These are phyloP conservation scores for Amniculicola lignicola DNA, from an alignment of 495 filamentous ascomycete genomes.

Conservation along the genomic window DNA sequence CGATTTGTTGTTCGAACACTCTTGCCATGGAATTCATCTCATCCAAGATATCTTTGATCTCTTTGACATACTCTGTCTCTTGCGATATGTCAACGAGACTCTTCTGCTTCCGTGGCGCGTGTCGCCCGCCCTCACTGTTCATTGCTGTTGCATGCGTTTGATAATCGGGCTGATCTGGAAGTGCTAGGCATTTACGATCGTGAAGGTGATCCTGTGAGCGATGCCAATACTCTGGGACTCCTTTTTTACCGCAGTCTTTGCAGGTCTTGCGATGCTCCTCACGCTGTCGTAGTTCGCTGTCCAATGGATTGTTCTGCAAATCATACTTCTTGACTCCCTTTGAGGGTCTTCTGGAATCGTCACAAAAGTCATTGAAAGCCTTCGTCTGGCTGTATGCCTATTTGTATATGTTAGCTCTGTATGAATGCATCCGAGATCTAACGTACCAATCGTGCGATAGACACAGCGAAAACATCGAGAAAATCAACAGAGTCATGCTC, in stretches of 20 bases:
- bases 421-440: not conserved
- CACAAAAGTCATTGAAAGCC: not conserved
- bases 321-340: too few species aligned
- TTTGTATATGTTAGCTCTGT: not conserved
- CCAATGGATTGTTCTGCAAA: too few species aligned
- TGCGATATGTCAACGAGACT: not conserved
- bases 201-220: not conserved
- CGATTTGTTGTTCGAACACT: conserved; percentile 4
- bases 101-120: not conserved
- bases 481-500: not conserved
- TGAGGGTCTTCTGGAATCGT: not conserved
- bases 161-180: not conserved
- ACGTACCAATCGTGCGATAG: not conserved
- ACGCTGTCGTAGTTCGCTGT: not conserved
- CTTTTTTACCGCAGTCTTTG: not conserved
- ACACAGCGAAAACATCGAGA: not conserved
- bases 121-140: not conserved
- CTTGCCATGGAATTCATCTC: not conserved
- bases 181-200: not conserved
- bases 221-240: not conserved
- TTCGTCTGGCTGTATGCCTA: not conserved
- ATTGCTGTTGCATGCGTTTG: not conserved
- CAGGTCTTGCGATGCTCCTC: not conserved
- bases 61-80: conserved; percentile 1
- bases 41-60: conserved; percentile 7